phyloP scores from a whole-genome alignment of 495 filamentous ascomycete species.

The Penicillium maclennaniae region DNA sequence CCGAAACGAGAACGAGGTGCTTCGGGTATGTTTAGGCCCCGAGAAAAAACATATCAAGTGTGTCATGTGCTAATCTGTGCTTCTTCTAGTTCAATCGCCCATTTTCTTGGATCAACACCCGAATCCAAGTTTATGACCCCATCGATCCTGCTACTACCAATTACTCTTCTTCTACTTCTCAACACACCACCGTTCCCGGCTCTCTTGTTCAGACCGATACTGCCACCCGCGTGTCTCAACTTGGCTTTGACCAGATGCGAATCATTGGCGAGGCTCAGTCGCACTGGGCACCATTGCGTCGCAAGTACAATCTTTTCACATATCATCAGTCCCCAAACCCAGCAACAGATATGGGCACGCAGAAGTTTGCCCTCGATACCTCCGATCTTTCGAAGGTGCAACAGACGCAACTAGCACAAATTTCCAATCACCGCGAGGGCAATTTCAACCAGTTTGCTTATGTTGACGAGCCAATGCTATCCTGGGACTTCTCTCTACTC shows the following conservation, averaged over 20 bases:
- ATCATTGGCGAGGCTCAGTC: slow-evolving; percentile 66
- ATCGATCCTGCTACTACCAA: slow-evolving; percentile 31
- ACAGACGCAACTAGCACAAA: slow-evolving; percentile 40
- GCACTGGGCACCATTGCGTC: slow-evolving; percentile 62
- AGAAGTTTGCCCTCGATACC: slow-evolving; percentile 38
- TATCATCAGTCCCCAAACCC: slow-evolving; percentile 37
- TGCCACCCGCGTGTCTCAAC: slow-evolving; percentile 46
- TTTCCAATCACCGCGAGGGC: slow-evolving; percentile 30
- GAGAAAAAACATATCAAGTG: not conserved
- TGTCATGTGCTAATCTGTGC: not conserved
- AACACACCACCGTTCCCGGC: slow-evolving; percentile 39
- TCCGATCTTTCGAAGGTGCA: slow-evolving; percentile 47
- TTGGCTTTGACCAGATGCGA: slow-evolving; percentile 55
- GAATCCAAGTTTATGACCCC: slow-evolving; percentile 62
- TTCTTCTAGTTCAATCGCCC: slow-evolving; percentile 57
- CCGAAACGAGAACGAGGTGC: slow-evolving; percentile 57
- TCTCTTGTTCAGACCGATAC: slow-evolving; percentile 37
- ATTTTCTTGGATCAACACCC: slow-evolving; percentile 63
- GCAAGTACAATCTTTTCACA: slow-evolving; percentile 67
- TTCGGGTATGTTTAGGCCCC: slow-evolving; percentile 45
- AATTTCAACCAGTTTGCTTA: slow-evolving; percentile 61
- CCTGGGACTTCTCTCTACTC: slow-evolving; percentile 56
- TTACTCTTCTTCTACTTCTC: slow-evolving; percentile 37
- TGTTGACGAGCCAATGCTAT: slow-evolving; percentile 54
- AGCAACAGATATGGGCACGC: slow-evolving; percentile 35